Evolutionary conservation across 768 basidiomycete genomes (phyloP), one percentile per base, ranked within the genome.

Genomic region (Mycena alexandri): DNA sequence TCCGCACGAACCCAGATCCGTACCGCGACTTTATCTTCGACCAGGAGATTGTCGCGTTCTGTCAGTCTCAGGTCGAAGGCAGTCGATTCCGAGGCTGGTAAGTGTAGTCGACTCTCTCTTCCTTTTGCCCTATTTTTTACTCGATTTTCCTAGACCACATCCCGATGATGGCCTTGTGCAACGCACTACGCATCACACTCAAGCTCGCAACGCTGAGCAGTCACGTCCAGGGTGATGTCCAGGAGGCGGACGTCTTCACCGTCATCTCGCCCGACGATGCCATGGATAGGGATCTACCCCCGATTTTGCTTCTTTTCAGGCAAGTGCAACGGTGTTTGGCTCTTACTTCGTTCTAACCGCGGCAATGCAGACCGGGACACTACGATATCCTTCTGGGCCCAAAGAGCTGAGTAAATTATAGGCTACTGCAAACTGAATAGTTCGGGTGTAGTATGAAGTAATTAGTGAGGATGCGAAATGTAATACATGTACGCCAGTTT

Each of bases 61-160:
- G 95, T 74, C 84, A 88, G 71, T 81, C 83, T 38, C 88, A 92
- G 65, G 95, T 98, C 24, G 93, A 96, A n/a, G 65, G 86, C 90
- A 1, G 79, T 87, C 34, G 90, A 92, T 34, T 90, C 88, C 69
- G 93, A 94, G 82, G 93, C 93, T 51, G 93, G 92, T 89, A 68
- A 61, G 79, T 95, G n/a, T n/a, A n/a, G n/a, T n/a, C n/a, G n/a
- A 95, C 77, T 25, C 2, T 5, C n/a, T 16, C 12, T 16, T 11
- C 33, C 43, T 42, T n/a, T 25, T 25, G 16, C 42, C 12, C 42
- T 53, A 5, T 52, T 4, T 5, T 44, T 46, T n/a, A n/a, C n/a
- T n/a, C n/a, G 21, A 36, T 22, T 6, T 13, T 0, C 25, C 9
- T 53, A 64, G 70, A 71, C 21, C 70, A 71, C 54, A 63, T 71